Conservation (phyloP, 1,284 basidiomycete species). For the Boletus smithii region DNA sequence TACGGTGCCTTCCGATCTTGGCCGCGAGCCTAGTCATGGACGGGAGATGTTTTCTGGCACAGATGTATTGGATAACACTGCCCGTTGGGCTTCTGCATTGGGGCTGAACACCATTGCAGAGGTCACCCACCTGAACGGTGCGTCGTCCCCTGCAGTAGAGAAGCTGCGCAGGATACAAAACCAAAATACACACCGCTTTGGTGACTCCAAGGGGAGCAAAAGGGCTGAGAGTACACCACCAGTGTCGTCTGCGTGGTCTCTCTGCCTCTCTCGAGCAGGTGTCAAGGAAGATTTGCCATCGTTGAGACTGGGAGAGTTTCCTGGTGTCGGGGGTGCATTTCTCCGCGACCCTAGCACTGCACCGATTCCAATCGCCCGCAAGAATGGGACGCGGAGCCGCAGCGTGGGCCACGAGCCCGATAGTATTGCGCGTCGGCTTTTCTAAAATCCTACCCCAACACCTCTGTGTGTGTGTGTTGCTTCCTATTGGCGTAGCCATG, state of each 20-base stretch:
- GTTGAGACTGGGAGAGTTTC: constrained; percentile 6
- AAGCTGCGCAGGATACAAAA: constrained; percentile 23
- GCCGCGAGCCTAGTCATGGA: constrained; percentile 18
- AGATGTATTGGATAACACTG: constrained; percentile 28
- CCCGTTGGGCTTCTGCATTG: constrained; percentile 31
- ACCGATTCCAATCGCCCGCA: constrained; percentile 25
- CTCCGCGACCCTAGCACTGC: constrained; percentile 28
- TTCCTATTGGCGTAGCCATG: not conserved
- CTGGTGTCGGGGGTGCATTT: constrained; percentile 15
- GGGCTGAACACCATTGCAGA: constrained; percentile 28
- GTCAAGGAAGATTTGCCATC: constrained; percentile 15
- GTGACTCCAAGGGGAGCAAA: constrained; percentile 10
- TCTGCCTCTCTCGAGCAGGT: constrained; percentile 11
- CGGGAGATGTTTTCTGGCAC: constrained; percentile 15
- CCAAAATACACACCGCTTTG: not conserved
- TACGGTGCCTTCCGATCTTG: constrained; percentile 26
- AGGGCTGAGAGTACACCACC: constrained; percentile 32
- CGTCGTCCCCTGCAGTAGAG: constrained; percentile 18
- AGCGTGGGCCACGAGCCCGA: constrained; percentile 23
- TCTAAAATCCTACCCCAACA: constrained; percentile 8
- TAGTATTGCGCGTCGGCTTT: constrained; percentile 9
- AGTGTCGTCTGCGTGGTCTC: constrained; percentile 24
- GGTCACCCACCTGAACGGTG: constrained; percentile 15
- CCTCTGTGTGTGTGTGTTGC: not conserved
- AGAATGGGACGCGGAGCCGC: constrained; percentile 25